These are phyloP conservation scores for Hyphopichia pseudoburtonii DNA, from an alignment of 1,139 yeast species.

Conservation along the genomic window DNA sequence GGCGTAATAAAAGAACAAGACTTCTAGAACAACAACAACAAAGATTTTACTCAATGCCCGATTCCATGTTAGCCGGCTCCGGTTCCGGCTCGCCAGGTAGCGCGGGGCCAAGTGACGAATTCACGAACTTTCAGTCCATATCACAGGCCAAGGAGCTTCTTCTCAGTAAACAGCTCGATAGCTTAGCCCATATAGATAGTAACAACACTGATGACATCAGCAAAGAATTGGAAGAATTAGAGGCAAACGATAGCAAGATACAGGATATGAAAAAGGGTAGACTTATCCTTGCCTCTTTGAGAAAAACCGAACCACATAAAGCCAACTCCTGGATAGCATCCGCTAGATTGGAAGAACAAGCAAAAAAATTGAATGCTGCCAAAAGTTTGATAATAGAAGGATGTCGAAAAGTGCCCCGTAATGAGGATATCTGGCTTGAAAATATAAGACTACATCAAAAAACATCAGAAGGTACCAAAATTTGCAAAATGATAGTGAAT, in stretches of 20 bases:
- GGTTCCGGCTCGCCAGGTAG: constrained; percentile 11
- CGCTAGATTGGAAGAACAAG: constrained; percentile 75
- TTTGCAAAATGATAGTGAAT: constrained; percentile 57
- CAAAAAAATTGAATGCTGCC: constrained; percentile 58
- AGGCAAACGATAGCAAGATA: constrained; percentile 18
- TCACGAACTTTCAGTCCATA: constrained; percentile 48
- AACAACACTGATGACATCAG: constrained; percentile 19
- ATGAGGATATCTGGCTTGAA: constrained; percentile 82
- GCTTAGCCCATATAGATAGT: constrained; percentile 8
- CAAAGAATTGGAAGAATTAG: constrained; percentile 1
- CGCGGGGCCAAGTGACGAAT: constrained; percentile 12
- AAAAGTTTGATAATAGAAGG: constrained; percentile 66
- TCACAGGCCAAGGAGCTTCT: constrained; percentile 55
- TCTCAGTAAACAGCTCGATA: constrained; percentile 48
- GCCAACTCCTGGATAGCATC: constrained; percentile 88
- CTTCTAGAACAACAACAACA: constrained; percentile 62
- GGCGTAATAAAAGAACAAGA: constrained; percentile 71
- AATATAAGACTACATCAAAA: constrained; percentile 62
- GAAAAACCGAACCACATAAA: constrained; percentile 71
- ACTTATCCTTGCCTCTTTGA: constrained; percentile 60
- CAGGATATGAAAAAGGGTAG: constrained; percentile 59
- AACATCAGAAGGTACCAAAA: constrained; percentile 37
- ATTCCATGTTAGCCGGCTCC: constrained; percentile 49
- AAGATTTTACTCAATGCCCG: constrained; percentile 84
- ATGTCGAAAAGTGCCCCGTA: constrained; percentile 63